These are phyloP conservation scores for Lentinula novae-zelandiae DNA, from an alignment of 1,284 basidiomycete genomes.

Conservation along the genomic window DNA sequence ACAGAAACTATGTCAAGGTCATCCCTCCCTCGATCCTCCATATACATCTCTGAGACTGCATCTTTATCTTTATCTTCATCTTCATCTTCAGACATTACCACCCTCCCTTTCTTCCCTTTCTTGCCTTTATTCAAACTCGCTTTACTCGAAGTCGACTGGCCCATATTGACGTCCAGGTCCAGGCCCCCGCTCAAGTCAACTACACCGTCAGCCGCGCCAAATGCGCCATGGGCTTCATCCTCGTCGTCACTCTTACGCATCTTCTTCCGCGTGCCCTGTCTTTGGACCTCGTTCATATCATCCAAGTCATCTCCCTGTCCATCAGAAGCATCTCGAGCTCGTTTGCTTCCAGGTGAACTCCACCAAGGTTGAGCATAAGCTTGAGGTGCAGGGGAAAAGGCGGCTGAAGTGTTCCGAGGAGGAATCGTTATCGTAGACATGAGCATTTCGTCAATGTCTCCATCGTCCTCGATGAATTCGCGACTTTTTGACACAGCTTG, in stretches of 20 bases:
- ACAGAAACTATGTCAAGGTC: too few relatives aligned
- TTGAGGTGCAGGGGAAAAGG: not conserved
- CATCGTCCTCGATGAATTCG: not conserved
- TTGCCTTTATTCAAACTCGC: not conserved
- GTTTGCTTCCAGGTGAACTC: not conserved
- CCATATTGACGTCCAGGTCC: not conserved
- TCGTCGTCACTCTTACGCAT: not conserved
- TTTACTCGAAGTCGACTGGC: not conserved
- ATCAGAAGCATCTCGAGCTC: not conserved
- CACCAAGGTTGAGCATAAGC: not conserved
- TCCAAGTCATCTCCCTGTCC: not conserved
- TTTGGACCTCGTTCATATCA: not conserved
- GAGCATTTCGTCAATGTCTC: not conserved
- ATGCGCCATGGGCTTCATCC: not conserved
- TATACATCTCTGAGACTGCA: not conserved
- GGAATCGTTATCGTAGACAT: not conserved
- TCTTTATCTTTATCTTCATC: not conserved
- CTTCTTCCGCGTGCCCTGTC: not conserved
- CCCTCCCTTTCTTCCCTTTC: slow-evolving; percentile 6
- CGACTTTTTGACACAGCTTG: not conserved
- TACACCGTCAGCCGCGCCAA: not conserved
- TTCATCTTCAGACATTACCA: not conserved
- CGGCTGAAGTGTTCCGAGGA: not conserved
- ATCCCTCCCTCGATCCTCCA: not conserved
- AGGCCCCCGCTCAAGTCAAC: not conserved